phyloP scores from a whole-genome alignment of 345 rosid genomes.

The Citropsis articulata region DNA sequence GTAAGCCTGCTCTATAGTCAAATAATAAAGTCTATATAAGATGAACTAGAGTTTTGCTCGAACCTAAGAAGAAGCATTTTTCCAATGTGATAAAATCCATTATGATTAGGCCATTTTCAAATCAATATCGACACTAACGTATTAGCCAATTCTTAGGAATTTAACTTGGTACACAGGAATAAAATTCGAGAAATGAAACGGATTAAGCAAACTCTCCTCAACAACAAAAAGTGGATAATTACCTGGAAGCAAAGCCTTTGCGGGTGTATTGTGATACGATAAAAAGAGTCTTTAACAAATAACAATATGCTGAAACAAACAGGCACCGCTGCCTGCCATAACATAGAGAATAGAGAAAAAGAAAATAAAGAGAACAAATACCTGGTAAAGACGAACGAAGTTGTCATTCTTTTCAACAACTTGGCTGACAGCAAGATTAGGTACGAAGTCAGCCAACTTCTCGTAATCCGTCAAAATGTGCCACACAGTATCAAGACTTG shows the following conservation, averaged over 20 bases:
- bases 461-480: slow-evolving; percentile 76
- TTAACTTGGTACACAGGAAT: no score
- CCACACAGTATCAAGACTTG: slow-evolving; percentile 74
- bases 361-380: background rate
- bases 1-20: background rate
- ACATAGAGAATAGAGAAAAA: background rate
- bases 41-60: background rate
- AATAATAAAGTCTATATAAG: background rate
- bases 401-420: slow-evolving; percentile 72
- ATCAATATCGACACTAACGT: background rate
- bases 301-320: background rate
- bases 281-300: no score
- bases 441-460: slow-evolving; percentile 69
- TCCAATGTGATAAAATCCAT: background rate
- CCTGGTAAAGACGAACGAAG: slow-evolving; percentile 80
- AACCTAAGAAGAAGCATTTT: background rate
- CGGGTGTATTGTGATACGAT: no score
- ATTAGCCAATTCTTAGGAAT: no score
- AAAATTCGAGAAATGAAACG: no score
- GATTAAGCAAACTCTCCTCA: no score
- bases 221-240: no score
- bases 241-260: no score
- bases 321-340: background rate
- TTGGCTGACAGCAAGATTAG: slow-evolving; percentile 76
- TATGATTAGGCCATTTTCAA: background rate